phyloP scores from a whole-genome alignment of 2,329 filamentous ascomycete genomes.

The Dactylonectria macrodidyma region DNA sequence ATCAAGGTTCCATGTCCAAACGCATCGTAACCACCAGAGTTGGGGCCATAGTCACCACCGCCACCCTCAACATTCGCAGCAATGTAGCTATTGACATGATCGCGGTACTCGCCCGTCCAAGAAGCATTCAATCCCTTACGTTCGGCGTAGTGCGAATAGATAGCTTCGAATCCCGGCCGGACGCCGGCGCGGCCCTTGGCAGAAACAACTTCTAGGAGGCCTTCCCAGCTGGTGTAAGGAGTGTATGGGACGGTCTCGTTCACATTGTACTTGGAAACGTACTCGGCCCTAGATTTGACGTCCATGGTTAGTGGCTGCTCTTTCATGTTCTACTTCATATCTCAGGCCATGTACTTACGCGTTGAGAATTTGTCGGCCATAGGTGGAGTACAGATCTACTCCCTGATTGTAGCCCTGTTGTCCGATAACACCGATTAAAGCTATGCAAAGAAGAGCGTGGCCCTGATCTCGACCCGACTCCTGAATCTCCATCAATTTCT shows the following conservation, averaged over 20 bases:
- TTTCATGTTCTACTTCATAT: neutral
- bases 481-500: conserved; percentile 43
- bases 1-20: conserved; percentile 52
- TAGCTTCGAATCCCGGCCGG: conserved; percentile 55
- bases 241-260: conserved; percentile 60
- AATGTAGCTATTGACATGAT: conserved; percentile 51
- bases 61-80: conserved; percentile 59
- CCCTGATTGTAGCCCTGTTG: conserved; percentile 61
- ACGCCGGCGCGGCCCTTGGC: conserved; percentile 12
- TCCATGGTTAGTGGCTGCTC: neutral
- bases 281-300: conserved; percentile 50
- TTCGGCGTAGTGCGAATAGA: conserved; percentile 57
- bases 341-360: neutral
- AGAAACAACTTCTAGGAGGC: conserved; percentile 52
- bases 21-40: conserved; percentile 59
- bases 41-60: conserved; percentile 59
- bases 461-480: conserved; percentile 58
- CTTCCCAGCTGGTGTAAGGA: conserved; percentile 54
- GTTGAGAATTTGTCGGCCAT: conserved; percentile 21
- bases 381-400: conserved; percentile 54
- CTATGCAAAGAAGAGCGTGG: conserved; percentile 58
- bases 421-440: conserved; percentile 56
- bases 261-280: conserved; percentile 59
- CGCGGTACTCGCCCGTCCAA: conserved; percentile 56
- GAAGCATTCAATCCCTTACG: conserved; percentile 55